Percentiles rank a stretch among this genome's conserved stretches.
phyloP scores from a whole-genome alignment of 31 red algal species.

The Asparagopsis taxiformis region DNA sequence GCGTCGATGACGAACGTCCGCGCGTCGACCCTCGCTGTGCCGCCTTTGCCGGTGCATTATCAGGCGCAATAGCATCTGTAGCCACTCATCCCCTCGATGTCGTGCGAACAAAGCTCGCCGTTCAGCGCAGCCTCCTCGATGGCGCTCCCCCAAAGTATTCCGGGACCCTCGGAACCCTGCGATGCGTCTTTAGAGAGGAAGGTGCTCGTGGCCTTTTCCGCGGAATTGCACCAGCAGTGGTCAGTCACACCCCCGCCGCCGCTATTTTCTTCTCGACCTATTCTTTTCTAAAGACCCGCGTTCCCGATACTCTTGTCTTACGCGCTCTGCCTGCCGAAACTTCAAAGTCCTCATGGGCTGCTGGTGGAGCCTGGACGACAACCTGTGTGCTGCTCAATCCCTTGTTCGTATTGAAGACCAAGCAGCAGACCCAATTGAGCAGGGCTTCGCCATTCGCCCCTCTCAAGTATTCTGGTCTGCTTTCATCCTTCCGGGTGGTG shows the following conservation, averaged over 20 bases:
- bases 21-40: slow-evolving; percentile 26
- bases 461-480: slow-evolving; percentile 42
- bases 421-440: slow-evolving; percentile 47
- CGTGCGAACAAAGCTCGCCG: slow-evolving; percentile 51
- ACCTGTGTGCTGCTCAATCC: slow-evolving; percentile 60
- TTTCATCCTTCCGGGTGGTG: slow-evolving; percentile 47
- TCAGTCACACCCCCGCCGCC: slow-evolving; percentile 74
- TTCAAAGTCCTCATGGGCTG: slow-evolving; percentile 15
- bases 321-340: slow-evolving; percentile 1
- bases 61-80: slow-evolving; percentile 44
- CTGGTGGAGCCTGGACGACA: slow-evolving; percentile 38
- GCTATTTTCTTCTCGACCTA: slow-evolving; percentile 92
- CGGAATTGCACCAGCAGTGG: slow-evolving; percentile 79
- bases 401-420: slow-evolving; percentile 56
- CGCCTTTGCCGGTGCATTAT: slow-evolving; percentile 52
- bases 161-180: slow-evolving; percentile 37
- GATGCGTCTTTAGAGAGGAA: slow-evolving; percentile 42
- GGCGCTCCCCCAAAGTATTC: slow-evolving; percentile 23
- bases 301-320: slow-evolving; percentile 4
- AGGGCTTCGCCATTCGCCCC: slow-evolving; percentile 12
- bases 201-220: slow-evolving; percentile 62
- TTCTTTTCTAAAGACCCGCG: slow-evolving; percentile 52
- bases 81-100: slow-evolving; percentile 62
- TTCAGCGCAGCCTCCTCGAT: slow-evolving; percentile 27
- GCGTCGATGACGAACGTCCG: no score